Percentiles rank a stretch among this genome's conserved stretches.
These are phyloP conservation scores for Trichocomaceae sp. DNA, from an alignment of 2,329 filamentous ascomycete genomes.

Conservation along the genomic window DNA sequence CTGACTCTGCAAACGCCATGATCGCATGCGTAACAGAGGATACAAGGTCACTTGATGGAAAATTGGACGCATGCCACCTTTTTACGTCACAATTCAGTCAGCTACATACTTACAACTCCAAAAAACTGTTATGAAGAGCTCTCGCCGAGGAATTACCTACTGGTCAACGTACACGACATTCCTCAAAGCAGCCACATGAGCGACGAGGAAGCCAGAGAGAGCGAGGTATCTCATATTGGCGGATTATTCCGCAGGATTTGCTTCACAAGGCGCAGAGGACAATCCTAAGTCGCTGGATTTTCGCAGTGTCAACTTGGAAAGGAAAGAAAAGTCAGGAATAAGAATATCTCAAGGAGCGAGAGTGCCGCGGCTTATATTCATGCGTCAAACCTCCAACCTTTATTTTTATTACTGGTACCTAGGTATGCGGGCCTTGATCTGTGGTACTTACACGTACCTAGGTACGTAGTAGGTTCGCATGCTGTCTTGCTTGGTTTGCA, in stretches of 20 bases:
- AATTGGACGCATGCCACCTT: conserved; percentile 37
- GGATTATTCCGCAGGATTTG: background rate
- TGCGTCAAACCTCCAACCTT: too few relatives aligned
- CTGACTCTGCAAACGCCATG: conserved; percentile 49
- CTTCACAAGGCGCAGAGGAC: background rate
- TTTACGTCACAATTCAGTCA: background rate
- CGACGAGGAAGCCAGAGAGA: conserved; percentile 25
- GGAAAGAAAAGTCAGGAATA: background rate
- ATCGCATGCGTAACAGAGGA: conserved; percentile 49
- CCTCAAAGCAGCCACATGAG: conserved; percentile 25
- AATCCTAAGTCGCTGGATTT: background rate
- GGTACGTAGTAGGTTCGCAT: too few relatives aligned
- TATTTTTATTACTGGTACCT: too few relatives aligned
- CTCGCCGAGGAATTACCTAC: too few relatives aligned
- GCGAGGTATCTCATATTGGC: conserved; percentile 23
- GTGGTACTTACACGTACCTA: too few relatives aligned
- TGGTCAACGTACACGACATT: conserved; percentile 45
- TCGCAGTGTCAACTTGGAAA: background rate
- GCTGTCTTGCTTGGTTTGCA: too few relatives aligned
- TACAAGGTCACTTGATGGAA: conserved; percentile 32
- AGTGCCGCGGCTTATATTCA: background rate
- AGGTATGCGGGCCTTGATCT: too few relatives aligned
- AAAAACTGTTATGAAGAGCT: background rate
- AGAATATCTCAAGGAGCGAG: background rate
- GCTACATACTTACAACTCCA: background rate